These are phyloP conservation scores for Cardiospermum halicacabum DNA, from an alignment of 345 rosid species.

Conservation along the genomic window DNA sequence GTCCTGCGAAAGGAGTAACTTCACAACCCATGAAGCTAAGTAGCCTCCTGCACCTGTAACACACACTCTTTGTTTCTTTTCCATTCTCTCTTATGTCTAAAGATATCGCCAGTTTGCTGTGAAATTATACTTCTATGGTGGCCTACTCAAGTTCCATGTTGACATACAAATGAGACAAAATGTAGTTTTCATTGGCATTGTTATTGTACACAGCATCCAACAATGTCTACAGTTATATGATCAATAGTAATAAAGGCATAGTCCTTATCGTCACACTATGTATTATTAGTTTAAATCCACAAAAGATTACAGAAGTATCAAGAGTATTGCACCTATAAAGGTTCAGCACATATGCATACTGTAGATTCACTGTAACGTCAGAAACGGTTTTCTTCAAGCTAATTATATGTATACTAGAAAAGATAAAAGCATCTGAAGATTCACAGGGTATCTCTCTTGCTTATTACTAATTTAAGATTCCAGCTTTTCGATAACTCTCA, in stretches of 20 bases:
- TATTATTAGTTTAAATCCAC: background rate
- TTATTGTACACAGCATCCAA: no score
- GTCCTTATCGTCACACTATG: background rate
- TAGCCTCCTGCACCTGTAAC: conserved; percentile 67
- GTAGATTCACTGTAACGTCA: background rate
- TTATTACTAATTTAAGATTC: conserved; percentile 33
- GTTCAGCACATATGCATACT: no score
- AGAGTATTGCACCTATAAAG: background rate
- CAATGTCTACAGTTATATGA: no score
- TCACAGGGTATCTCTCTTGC: no score
- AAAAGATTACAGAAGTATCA: background rate
- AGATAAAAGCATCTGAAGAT: no score
- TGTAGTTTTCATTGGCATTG: no score
- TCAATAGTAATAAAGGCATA: background rate
- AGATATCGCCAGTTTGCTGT: background rate
- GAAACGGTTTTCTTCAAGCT: no score
- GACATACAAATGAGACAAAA: background rate
- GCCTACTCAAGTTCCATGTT: background rate
- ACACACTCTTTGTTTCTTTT: conserved; percentile 31
- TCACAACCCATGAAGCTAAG: conserved; percentile 44
- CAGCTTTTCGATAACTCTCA: conserved; percentile 41
- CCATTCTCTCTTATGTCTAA: conserved; percentile 10
- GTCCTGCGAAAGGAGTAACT: conserved; percentile 49
- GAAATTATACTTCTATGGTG: background rate
- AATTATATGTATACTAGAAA: no score